Conservation (phyloP, 208 protist genomes). For the Trypanosoma platydactyli region DNA sequence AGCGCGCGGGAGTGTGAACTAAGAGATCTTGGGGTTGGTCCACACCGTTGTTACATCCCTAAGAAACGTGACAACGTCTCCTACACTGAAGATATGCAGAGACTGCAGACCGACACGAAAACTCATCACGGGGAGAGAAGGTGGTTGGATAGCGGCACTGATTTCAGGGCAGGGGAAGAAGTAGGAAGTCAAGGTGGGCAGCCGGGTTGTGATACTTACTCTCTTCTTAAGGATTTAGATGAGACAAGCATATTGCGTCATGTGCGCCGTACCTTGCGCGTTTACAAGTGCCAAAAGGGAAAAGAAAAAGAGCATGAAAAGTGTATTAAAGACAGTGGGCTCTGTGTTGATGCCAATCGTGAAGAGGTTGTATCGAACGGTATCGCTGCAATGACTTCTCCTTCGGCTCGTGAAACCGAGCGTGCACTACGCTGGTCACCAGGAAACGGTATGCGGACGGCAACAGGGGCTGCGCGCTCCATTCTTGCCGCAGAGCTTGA, state of each 20-base stretch:
- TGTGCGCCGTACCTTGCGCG: neutral
- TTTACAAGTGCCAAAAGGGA: neutral
- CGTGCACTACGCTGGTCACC: neutral
- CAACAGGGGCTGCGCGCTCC: neutral
- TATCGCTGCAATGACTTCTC: too few species aligned
- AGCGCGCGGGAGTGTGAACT: too few species aligned
- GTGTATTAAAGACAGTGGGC: neutral
- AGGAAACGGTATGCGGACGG: neutral
- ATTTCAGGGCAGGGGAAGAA: neutral
- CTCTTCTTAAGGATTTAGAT: neutral
- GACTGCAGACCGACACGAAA: too few species aligned
- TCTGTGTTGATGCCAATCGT: neutral
- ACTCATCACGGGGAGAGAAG: too few species aligned
- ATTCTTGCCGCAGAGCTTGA: constrained; percentile 5
- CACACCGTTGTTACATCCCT: too few species aligned
- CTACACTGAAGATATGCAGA: too few species aligned
- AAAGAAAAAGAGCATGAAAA: neutral
- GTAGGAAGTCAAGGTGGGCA: neutral
- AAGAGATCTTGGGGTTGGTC: too few species aligned
- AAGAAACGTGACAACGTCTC: too few species aligned
- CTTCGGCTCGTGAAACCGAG: neutral
- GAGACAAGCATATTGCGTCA: neutral
- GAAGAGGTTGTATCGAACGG: neutral
- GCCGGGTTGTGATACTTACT: neutral
- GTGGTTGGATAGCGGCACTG: too few species aligned